Evolutionary conservation across 2,329 filamentous ascomycete genomes (phyloP).

Genomic region (Pseudogymnoascus sp.): DNA sequence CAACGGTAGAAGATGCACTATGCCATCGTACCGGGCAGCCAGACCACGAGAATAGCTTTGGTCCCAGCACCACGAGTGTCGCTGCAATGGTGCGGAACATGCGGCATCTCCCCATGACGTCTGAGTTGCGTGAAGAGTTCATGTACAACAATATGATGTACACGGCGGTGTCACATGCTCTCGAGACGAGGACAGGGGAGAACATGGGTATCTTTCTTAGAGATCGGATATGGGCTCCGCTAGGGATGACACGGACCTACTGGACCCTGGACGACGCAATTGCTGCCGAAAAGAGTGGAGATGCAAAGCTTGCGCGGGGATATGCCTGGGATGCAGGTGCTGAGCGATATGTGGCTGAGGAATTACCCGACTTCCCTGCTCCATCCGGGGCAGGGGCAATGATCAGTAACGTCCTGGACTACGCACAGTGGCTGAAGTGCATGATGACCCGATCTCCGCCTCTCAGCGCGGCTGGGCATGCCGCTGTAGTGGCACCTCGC

Average conservation of each 20-base stretch:
- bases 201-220: conserved; percentile 34
- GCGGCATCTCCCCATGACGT: conserved; percentile 35
- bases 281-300: background rate
- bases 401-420: conserved; percentile 41
- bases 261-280: conserved; percentile 7
- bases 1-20: conserved; percentile 46
- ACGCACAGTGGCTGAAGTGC: conserved; percentile 41
- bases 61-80: conserved; percentile 25
- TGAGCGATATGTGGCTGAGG: conserved; percentile 17
- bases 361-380: conserved; percentile 25
- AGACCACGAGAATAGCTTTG: conserved; percentile 32
- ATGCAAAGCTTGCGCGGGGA: conserved; percentile 31
- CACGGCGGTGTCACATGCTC: conserved; percentile 34
- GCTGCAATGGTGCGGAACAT: conserved; percentile 35
- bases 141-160: conserved; percentile 46
- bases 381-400: conserved; percentile 37
- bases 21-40: conserved; percentile 44
- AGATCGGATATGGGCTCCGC: conserved; percentile 35
- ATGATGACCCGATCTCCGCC: conserved; percentile 34
- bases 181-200: conserved; percentile 35
- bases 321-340: conserved; percentile 32
- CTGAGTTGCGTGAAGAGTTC: conserved; percentile 36
- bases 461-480: conserved; percentile 27
- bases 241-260: conserved; percentile 39
- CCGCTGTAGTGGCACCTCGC: conserved; percentile 28